These are phyloP conservation scores for Polychaeton citri DNA, from an alignment of 2,329 filamentous ascomycete genomes.

Conservation along the genomic window DNA sequence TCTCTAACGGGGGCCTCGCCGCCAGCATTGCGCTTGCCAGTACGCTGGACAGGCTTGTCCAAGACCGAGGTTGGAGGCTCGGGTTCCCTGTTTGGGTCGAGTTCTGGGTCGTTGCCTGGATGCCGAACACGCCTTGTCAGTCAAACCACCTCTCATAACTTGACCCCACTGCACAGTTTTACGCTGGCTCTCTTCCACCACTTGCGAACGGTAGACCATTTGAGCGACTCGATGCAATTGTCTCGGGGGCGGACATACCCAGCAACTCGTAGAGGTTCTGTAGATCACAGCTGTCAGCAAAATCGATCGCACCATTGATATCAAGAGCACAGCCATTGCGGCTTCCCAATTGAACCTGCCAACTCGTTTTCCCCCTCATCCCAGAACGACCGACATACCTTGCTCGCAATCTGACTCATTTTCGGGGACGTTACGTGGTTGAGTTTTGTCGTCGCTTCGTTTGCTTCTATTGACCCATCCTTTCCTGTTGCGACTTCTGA, in stretches of 20 bases:
- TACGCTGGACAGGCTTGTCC: slow-evolving; percentile 66
- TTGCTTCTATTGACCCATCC: slow-evolving; percentile 9
- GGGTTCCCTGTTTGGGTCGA: slow-evolving; percentile 60
- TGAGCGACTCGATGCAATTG: slow-evolving; percentile 3
- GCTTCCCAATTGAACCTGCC: slow-evolving; percentile 1
- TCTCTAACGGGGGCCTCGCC: slow-evolving; percentile 48
- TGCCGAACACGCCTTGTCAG: no score
- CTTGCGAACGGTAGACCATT: slow-evolving; percentile 2
- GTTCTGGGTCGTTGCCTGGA: slow-evolving; percentile 55
- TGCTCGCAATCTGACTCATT: slow-evolving; percentile 13
- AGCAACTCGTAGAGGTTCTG: slow-evolving; percentile 98
- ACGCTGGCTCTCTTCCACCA: neutral
- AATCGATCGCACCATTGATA: slow-evolving; percentile 1
- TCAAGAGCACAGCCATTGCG: slow-evolving; percentile 1
- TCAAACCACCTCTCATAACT: slow-evolving; percentile 5
- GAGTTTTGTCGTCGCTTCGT: neutral
- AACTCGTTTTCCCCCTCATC: no score
- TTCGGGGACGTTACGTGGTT: slow-evolving; percentile 5
- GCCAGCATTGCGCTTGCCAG: slow-evolving; percentile 77
- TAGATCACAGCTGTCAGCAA: slow-evolving; percentile 24
- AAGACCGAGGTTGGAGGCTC: slow-evolving; percentile 75
- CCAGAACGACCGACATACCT: no score
- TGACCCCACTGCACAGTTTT: neutral
- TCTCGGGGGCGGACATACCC: slow-evolving; percentile 46
- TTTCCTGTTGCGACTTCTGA: slow-evolving; percentile 1